These are phyloP conservation scores for Tetramitus jugosus DNA, from an alignment of 208 protist genomes.

Conservation along the genomic window DNA sequence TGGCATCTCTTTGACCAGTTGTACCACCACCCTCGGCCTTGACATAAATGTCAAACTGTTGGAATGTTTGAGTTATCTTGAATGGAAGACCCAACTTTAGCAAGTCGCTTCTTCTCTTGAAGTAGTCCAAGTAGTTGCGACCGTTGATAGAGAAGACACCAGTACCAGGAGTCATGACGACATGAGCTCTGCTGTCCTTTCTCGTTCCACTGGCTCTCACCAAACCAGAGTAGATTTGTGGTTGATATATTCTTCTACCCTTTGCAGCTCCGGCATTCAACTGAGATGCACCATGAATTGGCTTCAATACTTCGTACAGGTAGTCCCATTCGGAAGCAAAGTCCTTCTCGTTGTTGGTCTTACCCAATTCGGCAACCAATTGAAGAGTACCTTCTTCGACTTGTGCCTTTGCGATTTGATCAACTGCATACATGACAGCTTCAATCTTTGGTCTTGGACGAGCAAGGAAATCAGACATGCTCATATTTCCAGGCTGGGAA, in stretches of 20 bases:
- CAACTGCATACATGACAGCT: not conserved
- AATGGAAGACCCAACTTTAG: not conserved
- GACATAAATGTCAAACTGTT: not conserved
- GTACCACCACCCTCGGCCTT: not conserved
- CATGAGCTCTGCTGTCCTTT: not conserved
- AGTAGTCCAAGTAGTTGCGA: not conserved
- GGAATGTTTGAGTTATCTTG: not conserved
- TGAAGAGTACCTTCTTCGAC: too few relatives aligned
- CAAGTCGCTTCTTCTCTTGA: not conserved
- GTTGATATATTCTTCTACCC: not conserved
- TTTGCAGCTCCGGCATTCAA: too few relatives aligned
- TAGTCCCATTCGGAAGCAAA: not conserved
- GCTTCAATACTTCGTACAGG: not conserved
- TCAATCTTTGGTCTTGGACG: slow-evolving; percentile 9
- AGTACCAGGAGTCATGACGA: not conserved
- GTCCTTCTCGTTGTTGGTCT: not conserved
- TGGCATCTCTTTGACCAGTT: not conserved
- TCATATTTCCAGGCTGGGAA: not conserved
- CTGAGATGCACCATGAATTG: not conserved
- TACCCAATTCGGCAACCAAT: not conserved
- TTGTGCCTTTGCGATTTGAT: not conserved
- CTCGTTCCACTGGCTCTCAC: not conserved
- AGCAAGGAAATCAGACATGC: not conserved
- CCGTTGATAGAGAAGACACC: not conserved
- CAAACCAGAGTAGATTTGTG: not conserved